A percentile compares a stretch with the other conserved stretches of the same genome.
Evolutionary conservation across 257 asterid genomes (phyloP).

Genomic region (Nicotiana otophora): DNA sequence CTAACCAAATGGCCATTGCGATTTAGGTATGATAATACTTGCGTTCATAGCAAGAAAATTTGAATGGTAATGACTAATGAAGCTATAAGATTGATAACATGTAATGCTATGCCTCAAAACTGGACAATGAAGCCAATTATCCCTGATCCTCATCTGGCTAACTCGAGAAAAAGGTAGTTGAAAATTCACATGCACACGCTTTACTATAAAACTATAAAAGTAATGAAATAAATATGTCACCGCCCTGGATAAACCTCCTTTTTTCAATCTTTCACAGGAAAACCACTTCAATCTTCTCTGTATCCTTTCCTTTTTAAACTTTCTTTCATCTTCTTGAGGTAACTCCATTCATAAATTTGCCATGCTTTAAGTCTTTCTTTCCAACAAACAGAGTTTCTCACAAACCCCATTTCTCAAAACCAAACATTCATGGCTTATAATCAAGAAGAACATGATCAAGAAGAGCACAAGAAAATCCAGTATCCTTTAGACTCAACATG

Average conservation of each 20-base stretch:
- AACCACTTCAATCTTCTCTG: slow-evolving; percentile 9
- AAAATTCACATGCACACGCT: slow-evolving; percentile 24
- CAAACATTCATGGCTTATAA: slow-evolving; percentile 19
- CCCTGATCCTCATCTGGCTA: neutral
- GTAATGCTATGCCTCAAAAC: neutral
- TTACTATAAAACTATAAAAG: neutral
- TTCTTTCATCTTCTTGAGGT: slow-evolving; percentile 9
- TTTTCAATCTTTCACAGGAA: slow-evolving; percentile 22
- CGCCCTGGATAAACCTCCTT: neutral
- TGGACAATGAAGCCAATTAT: neutral
- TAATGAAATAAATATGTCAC: neutral
- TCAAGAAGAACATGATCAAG: slow-evolving; percentile 18
- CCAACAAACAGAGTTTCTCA: too few relatives aligned
- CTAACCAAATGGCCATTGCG: neutral
- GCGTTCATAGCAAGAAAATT: neutral
- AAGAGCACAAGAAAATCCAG: slow-evolving; percentile 16
- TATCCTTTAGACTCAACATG: slow-evolving; percentile 40
- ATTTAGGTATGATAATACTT: neutral
- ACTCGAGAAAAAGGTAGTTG: slow-evolving; percentile 7
- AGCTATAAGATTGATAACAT: neutral
- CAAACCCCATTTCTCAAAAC: neutral
- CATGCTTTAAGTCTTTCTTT: neutral
- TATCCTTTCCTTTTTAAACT: neutral
- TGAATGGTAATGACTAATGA: neutral
- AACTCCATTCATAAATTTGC: neutral